Evolutionary conservation across 495 filamentous ascomycete genomes (phyloP).

Genomic region (Lasiosphaeria miniovina): DNA sequence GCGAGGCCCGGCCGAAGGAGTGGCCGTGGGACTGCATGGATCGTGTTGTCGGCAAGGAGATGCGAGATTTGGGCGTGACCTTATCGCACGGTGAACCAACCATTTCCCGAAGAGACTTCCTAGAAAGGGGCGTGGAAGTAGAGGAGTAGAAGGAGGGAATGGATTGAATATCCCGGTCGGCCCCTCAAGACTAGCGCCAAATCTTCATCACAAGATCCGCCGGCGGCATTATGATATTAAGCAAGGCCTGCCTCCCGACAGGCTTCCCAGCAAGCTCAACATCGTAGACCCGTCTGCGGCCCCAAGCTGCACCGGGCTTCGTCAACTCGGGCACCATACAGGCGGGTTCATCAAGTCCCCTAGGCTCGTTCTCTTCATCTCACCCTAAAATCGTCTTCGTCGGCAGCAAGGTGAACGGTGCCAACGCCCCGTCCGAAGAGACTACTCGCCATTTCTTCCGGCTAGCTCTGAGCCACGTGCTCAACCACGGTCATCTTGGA

Average conservation of each 20-base stretch:
- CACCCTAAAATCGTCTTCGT: conserved; percentile 6
- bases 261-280: neutral
- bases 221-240: neutral
- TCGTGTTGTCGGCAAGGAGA: neutral
- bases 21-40: conserved; percentile 6
- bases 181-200: neutral
- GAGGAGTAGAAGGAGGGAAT: neutral
- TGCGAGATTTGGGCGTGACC: neutral
- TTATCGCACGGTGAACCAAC: neutral
- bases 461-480: conserved; percentile 2
- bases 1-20: neutral
- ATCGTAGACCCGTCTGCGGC: neutral
- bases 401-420: neutral
- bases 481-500: conserved; percentile 6
- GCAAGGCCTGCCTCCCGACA: neutral
- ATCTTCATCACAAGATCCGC: neutral
- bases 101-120: neutral
- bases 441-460: neutral
- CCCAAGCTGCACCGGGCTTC: conserved; percentile 9
- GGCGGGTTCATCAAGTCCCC: conserved; percentile 9
- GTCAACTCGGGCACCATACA: conserved; percentile 8
- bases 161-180: neutral
- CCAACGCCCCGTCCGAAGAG: conserved; percentile 5
- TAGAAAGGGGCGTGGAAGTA: neutral
- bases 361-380: conserved; percentile 3